These are phyloP conservation scores for Endocalyx cinctus DNA, from an alignment of 2,329 filamentous ascomycete genomes.

Conservation along the genomic window DNA sequence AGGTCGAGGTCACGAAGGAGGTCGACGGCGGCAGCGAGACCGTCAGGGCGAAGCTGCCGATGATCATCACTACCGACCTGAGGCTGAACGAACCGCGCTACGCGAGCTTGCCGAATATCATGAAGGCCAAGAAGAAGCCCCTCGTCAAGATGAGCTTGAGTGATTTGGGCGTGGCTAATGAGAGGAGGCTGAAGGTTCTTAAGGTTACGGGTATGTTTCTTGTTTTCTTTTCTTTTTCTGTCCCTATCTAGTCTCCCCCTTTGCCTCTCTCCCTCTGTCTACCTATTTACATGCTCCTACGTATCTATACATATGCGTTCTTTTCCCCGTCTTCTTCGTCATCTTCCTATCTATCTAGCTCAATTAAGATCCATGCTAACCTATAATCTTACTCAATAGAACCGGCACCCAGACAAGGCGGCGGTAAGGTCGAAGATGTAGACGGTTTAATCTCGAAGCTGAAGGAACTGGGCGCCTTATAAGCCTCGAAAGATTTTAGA, in stretches of 20 bases:
- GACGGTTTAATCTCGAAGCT: slow-evolving; percentile 90
- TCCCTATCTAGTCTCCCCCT: slow-evolving; percentile 1
- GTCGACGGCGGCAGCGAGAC: slow-evolving; percentile 96
- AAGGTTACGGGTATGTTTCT: slow-evolving; percentile 73
- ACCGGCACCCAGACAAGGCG: slow-evolving; percentile 81
- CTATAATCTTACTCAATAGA: too few relatives aligned
- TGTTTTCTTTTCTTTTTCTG: slow-evolving; percentile 1
- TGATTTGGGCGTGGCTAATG: slow-evolving; percentile 74
- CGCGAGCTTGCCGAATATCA: slow-evolving; percentile 94
- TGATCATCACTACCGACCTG: slow-evolving; percentile 94
- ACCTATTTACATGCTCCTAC: too few relatives aligned
- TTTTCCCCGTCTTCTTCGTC: background rate
- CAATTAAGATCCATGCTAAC: too few relatives aligned
- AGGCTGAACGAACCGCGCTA: slow-evolving; percentile 92
- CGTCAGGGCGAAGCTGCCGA: slow-evolving; percentile 75
- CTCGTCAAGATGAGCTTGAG: slow-evolving; percentile 83
- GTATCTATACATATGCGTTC: too few relatives aligned
- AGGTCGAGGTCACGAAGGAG: slow-evolving; percentile 77
- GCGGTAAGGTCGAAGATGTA: slow-evolving; percentile 95
- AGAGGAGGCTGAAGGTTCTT: slow-evolving; percentile 77
- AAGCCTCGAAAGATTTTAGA: too few relatives aligned
- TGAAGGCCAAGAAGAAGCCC: slow-evolving; percentile 99
- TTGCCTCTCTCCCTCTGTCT: slow-evolving; percentile 1
- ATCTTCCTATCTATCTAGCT: background rate
- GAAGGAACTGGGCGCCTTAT: slow-evolving; percentile 93